These are phyloP conservation scores for Yarrowia galli DNA, from an alignment of 1,139 yeast species.

Conservation along the genomic window DNA sequence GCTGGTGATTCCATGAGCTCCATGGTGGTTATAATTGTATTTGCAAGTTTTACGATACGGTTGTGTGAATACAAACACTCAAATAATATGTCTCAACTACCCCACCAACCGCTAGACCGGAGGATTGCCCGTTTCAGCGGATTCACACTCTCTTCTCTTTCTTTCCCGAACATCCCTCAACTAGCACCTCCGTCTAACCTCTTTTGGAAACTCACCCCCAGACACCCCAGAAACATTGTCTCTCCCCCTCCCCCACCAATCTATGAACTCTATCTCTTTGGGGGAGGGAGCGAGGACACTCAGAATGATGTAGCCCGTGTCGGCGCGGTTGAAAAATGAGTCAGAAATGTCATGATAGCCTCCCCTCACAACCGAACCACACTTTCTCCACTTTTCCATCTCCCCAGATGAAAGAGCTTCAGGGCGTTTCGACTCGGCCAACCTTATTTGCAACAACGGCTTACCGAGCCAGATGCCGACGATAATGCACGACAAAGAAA, in stretches of 20 bases:
- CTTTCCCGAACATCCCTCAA: not conserved
- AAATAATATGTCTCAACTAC: slow-evolving; percentile 11
- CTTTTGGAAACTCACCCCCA: slow-evolving; percentile 30
- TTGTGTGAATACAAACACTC: too few relatives aligned
- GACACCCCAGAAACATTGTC: too few relatives aligned
- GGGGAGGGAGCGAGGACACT: too few relatives aligned
- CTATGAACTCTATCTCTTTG: not conserved
- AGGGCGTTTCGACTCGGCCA: slow-evolving; percentile 1
- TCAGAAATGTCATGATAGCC: not conserved
- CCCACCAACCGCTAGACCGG: slow-evolving; percentile 15
- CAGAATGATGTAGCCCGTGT: too few relatives aligned
- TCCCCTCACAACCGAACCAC: not conserved
- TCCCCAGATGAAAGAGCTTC: not conserved
- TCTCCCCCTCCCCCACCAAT: slow-evolving; percentile 24
- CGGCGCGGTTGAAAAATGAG: not conserved
- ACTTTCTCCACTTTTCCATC: not conserved
- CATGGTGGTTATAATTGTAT: too few relatives aligned
- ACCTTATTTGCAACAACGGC: slow-evolving; percentile 32
- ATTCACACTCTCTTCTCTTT: too few relatives aligned
- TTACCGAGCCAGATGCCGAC: slow-evolving; percentile 38
- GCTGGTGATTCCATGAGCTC: not conserved
- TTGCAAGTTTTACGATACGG: too few relatives aligned
- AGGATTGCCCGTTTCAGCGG: slow-evolving; percentile 11
- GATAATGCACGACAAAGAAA: slow-evolving; percentile 37
- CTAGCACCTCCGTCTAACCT: slow-evolving; percentile 18